These are phyloP conservation scores for Entomophthora muscae DNA, from an alignment of 371 early-diverging fungal genomes.

Conservation along the genomic window DNA sequence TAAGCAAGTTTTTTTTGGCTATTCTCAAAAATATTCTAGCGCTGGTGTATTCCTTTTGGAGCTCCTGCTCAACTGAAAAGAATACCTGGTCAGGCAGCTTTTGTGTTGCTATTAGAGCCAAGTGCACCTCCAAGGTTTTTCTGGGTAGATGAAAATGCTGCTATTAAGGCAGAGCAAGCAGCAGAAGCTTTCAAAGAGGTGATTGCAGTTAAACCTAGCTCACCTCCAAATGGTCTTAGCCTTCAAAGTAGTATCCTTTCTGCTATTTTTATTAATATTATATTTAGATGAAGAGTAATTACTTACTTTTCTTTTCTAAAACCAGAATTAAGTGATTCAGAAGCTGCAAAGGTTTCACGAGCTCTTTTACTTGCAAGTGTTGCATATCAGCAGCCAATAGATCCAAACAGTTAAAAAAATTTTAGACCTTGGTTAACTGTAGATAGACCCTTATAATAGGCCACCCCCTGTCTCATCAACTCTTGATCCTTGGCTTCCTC, in stretches of 20 bases:
- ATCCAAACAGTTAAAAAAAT: neutral
- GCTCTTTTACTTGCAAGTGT: neutral
- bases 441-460: neutral
- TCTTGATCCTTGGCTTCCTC: neutral
- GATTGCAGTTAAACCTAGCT: neutral
- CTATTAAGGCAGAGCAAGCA: neutral
- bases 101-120: neutral
- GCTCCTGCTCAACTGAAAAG: neutral
- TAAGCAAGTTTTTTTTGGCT: neutral
- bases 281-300: neutral
- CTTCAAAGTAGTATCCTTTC: neutral
- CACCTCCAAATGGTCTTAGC: neutral
- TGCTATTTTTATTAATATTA: neutral
- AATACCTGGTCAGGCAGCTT: neutral
- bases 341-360: neutral
- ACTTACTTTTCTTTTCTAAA: neutral
- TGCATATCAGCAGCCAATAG: neutral
- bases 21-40: neutral
- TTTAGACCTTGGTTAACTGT: neutral
- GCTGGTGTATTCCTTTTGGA: neutral
- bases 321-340: neutral
- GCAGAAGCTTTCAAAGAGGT: neutral
- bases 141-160: neutral
- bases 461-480: neutral
- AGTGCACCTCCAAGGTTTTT: neutral